A percentile compares a stretch with the other conserved stretches of the same genome.
These are phyloP conservation scores for Conticribra guillardii DNA, from an alignment of 108 stramenopile genomes.

Conservation along the genomic window DNA sequence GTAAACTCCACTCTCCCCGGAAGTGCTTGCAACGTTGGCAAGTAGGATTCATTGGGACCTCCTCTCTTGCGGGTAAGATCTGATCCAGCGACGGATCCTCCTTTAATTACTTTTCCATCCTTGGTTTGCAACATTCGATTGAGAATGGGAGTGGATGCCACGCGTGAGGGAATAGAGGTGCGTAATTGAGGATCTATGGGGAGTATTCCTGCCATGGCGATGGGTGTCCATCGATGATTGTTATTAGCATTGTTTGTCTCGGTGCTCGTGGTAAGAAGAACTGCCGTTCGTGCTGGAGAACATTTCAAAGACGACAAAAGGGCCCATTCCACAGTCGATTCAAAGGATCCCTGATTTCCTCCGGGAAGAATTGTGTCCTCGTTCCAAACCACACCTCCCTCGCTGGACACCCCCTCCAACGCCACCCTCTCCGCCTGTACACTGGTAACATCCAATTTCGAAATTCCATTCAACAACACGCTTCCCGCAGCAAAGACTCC, in stretches of 20 bases:
- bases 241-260: constrained; percentile 1
- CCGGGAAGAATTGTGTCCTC: background rate
- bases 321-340: constrained; percentile 55
- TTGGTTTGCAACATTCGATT: constrained; percentile 63
- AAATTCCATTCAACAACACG: constrained; percentile 81
- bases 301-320: constrained; percentile 64
- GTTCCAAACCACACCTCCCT: constrained; percentile 38
- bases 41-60: constrained; percentile 71
- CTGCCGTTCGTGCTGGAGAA: constrained; percentile 74
- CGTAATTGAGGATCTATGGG: constrained; percentile 32
- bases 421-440: constrained; percentile 70
- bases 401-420: constrained; percentile 59
- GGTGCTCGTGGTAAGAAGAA: constrained; percentile 46
- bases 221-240: constrained; percentile 49
- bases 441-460: constrained; percentile 76
- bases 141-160: constrained; percentile 69
- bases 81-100: constrained; percentile 31
- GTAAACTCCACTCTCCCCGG: constrained; percentile 83
- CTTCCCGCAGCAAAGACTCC: constrained; percentile 82
- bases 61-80: constrained; percentile 6
- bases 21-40: constrained; percentile 83
- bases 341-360: constrained; percentile 12
- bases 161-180: constrained; percentile 5
- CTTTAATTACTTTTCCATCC: constrained; percentile 34
- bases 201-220: constrained; percentile 61